These are phyloP conservation scores for Ceratocystis smalleyi DNA, from an alignment of 2,329 filamentous ascomycete species.

Conservation along the genomic window DNA sequence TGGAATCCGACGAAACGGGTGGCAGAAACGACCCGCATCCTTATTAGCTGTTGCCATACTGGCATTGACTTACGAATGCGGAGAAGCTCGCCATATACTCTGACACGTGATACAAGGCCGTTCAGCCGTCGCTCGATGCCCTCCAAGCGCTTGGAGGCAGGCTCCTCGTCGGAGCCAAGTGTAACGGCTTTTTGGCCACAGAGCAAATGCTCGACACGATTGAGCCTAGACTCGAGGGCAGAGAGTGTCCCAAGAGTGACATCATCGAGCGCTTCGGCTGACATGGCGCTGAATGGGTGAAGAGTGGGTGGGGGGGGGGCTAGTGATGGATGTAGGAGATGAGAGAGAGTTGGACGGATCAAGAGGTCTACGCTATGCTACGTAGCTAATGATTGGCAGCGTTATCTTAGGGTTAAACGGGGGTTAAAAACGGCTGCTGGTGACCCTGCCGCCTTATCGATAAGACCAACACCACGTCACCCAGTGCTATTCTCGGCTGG, in stretches of 20 bases:
- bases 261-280: conserved; percentile 30
- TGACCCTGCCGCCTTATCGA: background rate
- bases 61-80: conserved; percentile 37
- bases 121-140: conserved; percentile 40
- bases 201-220: conserved; percentile 43
- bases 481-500: too few relatives aligned
- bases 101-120: conserved; percentile 33
- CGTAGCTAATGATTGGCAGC: too few relatives aligned
- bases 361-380: background rate
- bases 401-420: accelerated
- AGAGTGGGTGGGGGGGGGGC: background rate
- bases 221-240: conserved; percentile 42
- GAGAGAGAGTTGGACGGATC: background rate
- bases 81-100: conserved; percentile 44
- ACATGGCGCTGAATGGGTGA: conserved; percentile 20
- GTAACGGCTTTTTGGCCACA: conserved; percentile 29
- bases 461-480: too few relatives aligned
- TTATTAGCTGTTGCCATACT: background rate
- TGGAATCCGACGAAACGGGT: background rate
- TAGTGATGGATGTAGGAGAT: background rate
- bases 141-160: conserved; percentile 31
- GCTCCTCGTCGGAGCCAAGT: conserved; percentile 23
- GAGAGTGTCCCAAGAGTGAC: conserved; percentile 40
- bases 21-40: background rate
- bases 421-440: background rate